Base-by-base conservation (phyloP, 2,329 filamentous ascomycete genomes). In the Colletotrichum orbiculare region DNA sequence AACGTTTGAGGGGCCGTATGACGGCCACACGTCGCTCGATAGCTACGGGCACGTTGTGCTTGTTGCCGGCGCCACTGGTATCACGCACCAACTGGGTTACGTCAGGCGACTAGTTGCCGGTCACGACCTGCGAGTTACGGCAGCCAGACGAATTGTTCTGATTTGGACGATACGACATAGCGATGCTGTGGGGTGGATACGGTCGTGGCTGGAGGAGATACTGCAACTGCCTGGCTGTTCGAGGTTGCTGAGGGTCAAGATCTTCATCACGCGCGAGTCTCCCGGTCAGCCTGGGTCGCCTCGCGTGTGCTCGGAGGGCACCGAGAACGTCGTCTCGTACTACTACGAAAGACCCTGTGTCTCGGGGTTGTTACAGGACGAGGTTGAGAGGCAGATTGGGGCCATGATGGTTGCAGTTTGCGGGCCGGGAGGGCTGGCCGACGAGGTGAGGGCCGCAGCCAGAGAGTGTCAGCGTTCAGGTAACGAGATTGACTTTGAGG, bases 41-140 rank as follows among this genome's bases (percentile, higher is more conserved):
- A 92, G 89, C 4, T 92, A 92, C 75, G 90, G 90, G 52, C 90
- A 89, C 9, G 85, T 89, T 60, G 81, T 93, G 74, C 85, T 93
- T 47, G 89, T 91, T 74, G 90, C 90, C 43, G 89, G 88, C 58
- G 89, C 90, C 70, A 87, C 91, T 9, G 90, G 90, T 55, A 92
- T 93, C 75, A 91, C 89, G 2, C 90, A 92, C 75, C 88, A 91
- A 72, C 85, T 92, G 7, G 85, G 89, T 17, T 90, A 90, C 72
- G 82, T 91, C 15, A 86, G 86, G 50, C 83, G 90, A 52, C 79
- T 88, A 7, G 78, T 87, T 47, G 74, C 78, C 45, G 83, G 83
- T 5, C 82, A 79, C 67, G 77, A 78, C 13, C 75, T 82, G 3
- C 79, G 80, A 61, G 88, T 86, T 3, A 83, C 87, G 54, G 89